A percentile compares a stretch with the other conserved stretches of the same genome.
phyloP scores from a whole-genome alignment of 768 basidiomycete genomes.

The Trametes gibbosa region DNA sequence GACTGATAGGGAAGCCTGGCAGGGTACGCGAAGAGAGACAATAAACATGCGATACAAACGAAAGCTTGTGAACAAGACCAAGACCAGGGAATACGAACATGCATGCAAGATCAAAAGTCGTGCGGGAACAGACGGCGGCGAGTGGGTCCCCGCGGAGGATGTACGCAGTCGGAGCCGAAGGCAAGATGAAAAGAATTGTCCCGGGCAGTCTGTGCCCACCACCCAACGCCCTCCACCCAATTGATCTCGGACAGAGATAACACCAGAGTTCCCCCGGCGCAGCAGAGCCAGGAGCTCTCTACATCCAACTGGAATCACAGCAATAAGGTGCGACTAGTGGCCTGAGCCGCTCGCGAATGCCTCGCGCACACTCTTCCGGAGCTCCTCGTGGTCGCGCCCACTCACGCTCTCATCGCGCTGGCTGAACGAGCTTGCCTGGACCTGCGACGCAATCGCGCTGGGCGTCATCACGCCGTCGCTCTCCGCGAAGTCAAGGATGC shows the following conservation, averaged over 20 bases:
- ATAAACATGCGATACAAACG: slow-evolving; percentile 16
- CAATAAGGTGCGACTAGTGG: slow-evolving; percentile 22
- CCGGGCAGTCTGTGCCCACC: slow-evolving; percentile 15
- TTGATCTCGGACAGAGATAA: not conserved
- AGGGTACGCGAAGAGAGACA: not conserved
- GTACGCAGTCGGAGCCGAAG: not conserved
- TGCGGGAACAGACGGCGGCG: not conserved
- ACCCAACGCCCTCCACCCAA: slow-evolving; percentile 8
- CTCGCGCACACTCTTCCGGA: slow-evolving; percentile 78
- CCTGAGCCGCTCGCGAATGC: slow-evolving; percentile 67
- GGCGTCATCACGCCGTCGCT: slow-evolving; percentile 56
- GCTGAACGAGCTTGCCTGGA: slow-evolving; percentile 68
- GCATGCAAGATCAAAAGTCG: not conserved
- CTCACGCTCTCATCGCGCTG: slow-evolving; percentile 50
- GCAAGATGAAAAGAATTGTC: slow-evolving; percentile 9
- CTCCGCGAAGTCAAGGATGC: slow-evolving; percentile 85
- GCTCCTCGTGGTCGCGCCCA: slow-evolving; percentile 70
- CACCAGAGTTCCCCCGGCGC: not conserved
- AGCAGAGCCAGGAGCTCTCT: not conserved
- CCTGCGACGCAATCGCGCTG: slow-evolving; percentile 62
- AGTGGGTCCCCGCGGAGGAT: not conserved
- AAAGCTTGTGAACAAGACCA: slow-evolving; percentile 2
- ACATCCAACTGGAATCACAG: too few relatives aligned
- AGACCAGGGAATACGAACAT: not conserved
- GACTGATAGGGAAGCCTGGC: not conserved